Conservation (phyloP, 805 yeast genomes). For the Schwanniomyces vanrijiae region DNA sequence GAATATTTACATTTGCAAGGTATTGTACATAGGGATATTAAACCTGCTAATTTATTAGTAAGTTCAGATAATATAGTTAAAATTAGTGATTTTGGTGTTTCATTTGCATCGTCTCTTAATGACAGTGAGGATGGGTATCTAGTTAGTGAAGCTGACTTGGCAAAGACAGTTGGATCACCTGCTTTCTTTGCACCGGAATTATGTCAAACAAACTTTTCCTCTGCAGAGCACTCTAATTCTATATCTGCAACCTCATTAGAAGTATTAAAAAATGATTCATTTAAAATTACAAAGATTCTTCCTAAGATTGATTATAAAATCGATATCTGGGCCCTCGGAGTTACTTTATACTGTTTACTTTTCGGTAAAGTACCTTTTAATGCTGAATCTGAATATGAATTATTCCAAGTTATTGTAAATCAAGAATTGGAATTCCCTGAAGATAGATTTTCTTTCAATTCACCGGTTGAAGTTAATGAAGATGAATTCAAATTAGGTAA, state of each 20-base stretch:
- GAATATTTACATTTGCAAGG: slow-evolving; percentile 91
- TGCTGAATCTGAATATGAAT: slow-evolving; percentile 81
- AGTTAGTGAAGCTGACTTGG: slow-evolving; percentile 69
- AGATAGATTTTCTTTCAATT: slow-evolving; percentile 29
- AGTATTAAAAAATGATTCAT: slow-evolving; percentile 18
- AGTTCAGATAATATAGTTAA: slow-evolving; percentile 72
- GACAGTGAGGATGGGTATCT: slow-evolving; percentile 45
- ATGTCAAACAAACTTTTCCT: slow-evolving; percentile 57
- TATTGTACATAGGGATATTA: slow-evolving; percentile 91
- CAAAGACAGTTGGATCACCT: slow-evolving; percentile 97
- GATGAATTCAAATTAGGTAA: slow-evolving; percentile 48
- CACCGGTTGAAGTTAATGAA: slow-evolving; percentile 38
- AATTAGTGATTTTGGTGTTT: slow-evolving; percentile 96
- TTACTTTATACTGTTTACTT: slow-evolving; percentile 81
- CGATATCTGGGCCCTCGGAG: slow-evolving; percentile 98
- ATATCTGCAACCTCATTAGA: slow-evolving; percentile 22
- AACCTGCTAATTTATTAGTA: slow-evolving; percentile 87
- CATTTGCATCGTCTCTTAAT: slow-evolving; percentile 58
- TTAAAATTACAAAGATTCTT: slow-evolving; percentile 16
- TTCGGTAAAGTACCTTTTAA: slow-evolving; percentile 90
- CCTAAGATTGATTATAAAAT: slow-evolving; percentile 75
- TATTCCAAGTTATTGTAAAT: slow-evolving; percentile 78
- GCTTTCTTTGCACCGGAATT: slow-evolving; percentile 96
- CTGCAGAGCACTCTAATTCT: slow-evolving; percentile 8
- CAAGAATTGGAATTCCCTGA: slow-evolving; percentile 59